Percentiles rank a stretch among this genome's conserved stretches.
Evolutionary conservation across 1,139 yeast genomes (phyloP).

Genomic region (Pichia sp.): DNA sequence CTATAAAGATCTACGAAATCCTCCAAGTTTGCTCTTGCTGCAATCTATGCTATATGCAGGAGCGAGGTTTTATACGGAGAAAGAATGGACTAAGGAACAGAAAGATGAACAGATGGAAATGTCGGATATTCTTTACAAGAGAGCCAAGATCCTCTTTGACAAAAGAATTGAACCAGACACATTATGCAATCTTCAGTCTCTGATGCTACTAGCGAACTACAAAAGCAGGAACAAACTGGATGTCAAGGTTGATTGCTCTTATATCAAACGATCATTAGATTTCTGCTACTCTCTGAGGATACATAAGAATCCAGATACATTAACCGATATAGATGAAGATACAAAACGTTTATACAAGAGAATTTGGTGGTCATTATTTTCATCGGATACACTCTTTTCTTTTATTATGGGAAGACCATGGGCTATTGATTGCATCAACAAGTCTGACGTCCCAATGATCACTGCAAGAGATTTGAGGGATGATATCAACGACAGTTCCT

Average conservation of each 20-base stretch:
- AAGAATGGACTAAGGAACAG: conserved; percentile 16
- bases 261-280: conserved; percentile 17
- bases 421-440: conserved; percentile 38
- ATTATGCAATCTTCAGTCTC: conserved; percentile 53
- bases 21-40: conserved; percentile 60
- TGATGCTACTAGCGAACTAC: conserved; percentile 30
- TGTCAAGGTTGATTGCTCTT: conserved; percentile 14
- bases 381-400: conserved; percentile 18
- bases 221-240: conserved; percentile 16
- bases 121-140: conserved; percentile 52
- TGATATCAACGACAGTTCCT: conserved; percentile 38
- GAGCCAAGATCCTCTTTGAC: conserved; percentile 74
- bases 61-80: conserved; percentile 29
- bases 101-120: conserved; percentile 11
- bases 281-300: conserved; percentile 69
- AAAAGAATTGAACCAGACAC: conserved; percentile 65
- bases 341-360: conserved; percentile 61
- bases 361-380: conserved; percentile 57
- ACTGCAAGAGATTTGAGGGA: conserved; percentile 59
- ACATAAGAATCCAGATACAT: conserved; percentile 38
- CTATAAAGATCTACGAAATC: conserved; percentile 51
- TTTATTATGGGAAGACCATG: conserved; percentile 64
- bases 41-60: conserved; percentile 72
- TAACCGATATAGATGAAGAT: conserved; percentile 26
- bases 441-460: conserved; percentile 66